Percentiles rank a stretch among this genome's conserved stretches.
Evolutionary conservation across 345 rosid genomes (phyloP).

Genomic region (Linum trigynum): DNA sequence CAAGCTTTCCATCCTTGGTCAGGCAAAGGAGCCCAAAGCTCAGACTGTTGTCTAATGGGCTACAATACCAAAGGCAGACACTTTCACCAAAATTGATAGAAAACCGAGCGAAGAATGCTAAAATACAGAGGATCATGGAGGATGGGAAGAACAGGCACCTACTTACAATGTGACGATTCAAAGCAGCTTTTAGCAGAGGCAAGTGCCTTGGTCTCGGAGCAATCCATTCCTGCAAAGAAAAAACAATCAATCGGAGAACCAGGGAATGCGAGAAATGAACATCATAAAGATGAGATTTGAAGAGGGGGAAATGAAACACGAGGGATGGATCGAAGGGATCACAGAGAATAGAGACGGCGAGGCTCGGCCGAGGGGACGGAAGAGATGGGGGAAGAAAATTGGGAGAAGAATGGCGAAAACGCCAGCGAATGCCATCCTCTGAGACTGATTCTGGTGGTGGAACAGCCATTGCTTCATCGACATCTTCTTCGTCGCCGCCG

Average conservation of each 20-base stretch:
- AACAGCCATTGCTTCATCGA: constrained; percentile 2
- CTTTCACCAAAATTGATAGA: neutral
- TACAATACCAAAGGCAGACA: constrained; percentile 7
- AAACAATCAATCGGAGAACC: too few relatives aligned
- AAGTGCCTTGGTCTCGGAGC: constrained; percentile 61
- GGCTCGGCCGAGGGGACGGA: constrained; percentile 57
- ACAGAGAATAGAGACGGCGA: constrained; percentile 78
- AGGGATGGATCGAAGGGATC: neutral
- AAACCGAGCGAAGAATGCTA: neutral
- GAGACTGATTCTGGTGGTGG: constrained; percentile 13
- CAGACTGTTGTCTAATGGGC: constrained; percentile 51
- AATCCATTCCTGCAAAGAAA: constrained; percentile 49
- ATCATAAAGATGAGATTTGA: neutral
- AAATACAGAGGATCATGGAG: neutral
- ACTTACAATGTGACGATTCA: constrained; percentile 56
- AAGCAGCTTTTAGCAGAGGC: constrained; percentile 62
- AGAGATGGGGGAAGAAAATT: constrained; percentile 44
- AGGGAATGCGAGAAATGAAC: neutral
- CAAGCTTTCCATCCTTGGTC: constrained; percentile 84
- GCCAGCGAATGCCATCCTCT: constrained; percentile 21
- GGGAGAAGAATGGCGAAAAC: constrained; percentile 50
- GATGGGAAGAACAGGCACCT: neutral
- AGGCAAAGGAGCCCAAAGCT: constrained; percentile 83
- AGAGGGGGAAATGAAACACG: neutral
- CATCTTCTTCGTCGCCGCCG: neutral